Conservation (phyloP, 2,329 filamentous ascomycete species). For the Epichloe aotearoae region DNA sequence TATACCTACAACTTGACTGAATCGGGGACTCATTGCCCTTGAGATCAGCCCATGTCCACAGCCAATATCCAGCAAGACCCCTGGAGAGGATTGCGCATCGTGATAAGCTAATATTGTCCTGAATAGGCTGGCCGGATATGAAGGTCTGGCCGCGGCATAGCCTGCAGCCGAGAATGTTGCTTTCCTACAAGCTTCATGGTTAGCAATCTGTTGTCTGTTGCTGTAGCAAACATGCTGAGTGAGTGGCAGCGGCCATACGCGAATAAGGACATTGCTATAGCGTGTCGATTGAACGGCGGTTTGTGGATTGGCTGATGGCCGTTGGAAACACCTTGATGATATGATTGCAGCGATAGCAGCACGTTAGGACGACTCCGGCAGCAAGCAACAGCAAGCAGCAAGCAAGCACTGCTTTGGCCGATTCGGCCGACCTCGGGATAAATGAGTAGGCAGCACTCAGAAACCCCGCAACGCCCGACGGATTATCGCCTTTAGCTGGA, state of each 20-base stretch:
- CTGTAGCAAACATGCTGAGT: not conserved
- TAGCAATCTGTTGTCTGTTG: not conserved
- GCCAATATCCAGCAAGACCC: constrained; percentile 43
- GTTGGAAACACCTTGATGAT: not conserved
- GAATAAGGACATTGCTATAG: constrained; percentile 32
- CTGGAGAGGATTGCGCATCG: constrained; percentile 18
- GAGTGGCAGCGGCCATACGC: constrained; percentile 22
- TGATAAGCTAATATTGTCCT: constrained; percentile 41
- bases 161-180: constrained; percentile 40
- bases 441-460: not conserved
- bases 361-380: not conserved
- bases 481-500: not conserved
- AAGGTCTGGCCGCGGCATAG: constrained; percentile 47
- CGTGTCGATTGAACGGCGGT: not conserved
- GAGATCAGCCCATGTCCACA: constrained; percentile 48
- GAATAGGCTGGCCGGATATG: constrained; percentile 43
- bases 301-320: not conserved
- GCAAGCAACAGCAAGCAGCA: too few species aligned
- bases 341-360: not conserved
- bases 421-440: constrained; percentile 7
- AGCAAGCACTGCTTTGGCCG: not conserved
- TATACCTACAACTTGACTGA: constrained; percentile 36
- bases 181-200: constrained; percentile 26
- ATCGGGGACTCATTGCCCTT: constrained; percentile 38
- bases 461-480: not conserved